Conservation (phyloP, 305 asterid species). For the Solanum hybrid region DNA sequence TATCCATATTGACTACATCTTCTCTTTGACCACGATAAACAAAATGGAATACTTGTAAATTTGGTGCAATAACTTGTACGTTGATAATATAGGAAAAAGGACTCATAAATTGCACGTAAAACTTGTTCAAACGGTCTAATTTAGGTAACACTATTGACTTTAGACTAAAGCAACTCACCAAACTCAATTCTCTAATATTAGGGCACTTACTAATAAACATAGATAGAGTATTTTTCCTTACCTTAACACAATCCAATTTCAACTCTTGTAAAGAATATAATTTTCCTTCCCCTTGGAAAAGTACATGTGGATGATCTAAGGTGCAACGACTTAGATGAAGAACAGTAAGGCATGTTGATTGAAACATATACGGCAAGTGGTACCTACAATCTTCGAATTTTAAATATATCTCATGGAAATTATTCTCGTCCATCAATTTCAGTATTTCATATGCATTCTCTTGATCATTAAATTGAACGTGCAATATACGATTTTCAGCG, state of each 20-base stretch:
- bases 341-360: neutral
- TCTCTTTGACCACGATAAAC: neutral
- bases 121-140: neutral
- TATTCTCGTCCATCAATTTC: neutral
- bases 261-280: neutral
- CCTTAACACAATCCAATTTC: neutral
- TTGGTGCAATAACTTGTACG: neutral
- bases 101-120: neutral
- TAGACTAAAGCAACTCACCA: neutral
- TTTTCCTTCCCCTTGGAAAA: neutral
- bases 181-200: neutral
- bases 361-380: neutral
- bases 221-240: neutral
- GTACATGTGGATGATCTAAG: neutral
- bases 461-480: neutral
- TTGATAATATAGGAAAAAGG: neutral
- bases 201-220: neutral
- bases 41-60: neutral
- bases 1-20: neutral
- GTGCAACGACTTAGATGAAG: neutral
- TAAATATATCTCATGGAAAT: neutral
- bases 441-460: neutral
- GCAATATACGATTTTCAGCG: neutral
- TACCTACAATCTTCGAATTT: neutral
- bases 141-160: neutral